These are phyloP conservation scores for Leccinum variicolor DNA, from an alignment of 768 basidiomycete species.

Conservation along the genomic window DNA sequence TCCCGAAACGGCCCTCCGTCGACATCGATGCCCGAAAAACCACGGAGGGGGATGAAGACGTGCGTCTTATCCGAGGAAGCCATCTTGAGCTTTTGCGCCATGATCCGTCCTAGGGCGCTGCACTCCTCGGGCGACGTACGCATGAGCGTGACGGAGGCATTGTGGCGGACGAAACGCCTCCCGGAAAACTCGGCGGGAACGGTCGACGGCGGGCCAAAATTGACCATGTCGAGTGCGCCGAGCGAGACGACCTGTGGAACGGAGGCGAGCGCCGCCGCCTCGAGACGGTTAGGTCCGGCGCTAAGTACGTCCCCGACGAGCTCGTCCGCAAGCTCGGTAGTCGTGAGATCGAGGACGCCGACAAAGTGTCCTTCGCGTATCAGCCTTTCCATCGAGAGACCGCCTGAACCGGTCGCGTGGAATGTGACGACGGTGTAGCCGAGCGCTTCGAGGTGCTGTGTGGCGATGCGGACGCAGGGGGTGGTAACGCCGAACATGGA, in stretches of 20 bases:
- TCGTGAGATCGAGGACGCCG: constrained; percentile 31
- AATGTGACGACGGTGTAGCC: constrained; percentile 25
- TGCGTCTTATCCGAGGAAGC: constrained; percentile 15
- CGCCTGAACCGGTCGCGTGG: constrained; percentile 30
- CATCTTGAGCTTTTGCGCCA: constrained; percentile 19
- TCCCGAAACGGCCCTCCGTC: constrained; percentile 25
- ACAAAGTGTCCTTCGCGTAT: constrained; percentile 22
- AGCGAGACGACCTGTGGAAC: constrained; percentile 31
- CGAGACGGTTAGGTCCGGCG: constrained; percentile 27
- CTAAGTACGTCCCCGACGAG: constrained; percentile 28
- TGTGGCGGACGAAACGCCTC: constrained; percentile 23
- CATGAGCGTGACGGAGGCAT: constrained; percentile 29
- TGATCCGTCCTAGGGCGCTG: constrained; percentile 16
- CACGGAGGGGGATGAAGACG: constrained; percentile 23
- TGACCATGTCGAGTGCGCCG: constrained; percentile 33
- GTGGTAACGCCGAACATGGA: constrained; percentile 31
- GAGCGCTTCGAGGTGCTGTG: constrained; percentile 17
- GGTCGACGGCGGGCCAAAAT: constrained; percentile 30
- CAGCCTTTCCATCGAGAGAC: constrained; percentile 29
- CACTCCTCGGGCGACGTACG: constrained; percentile 28
- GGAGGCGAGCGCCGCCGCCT: constrained; percentile 17
- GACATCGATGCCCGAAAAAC: constrained; percentile 26
- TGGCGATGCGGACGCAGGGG: constrained; percentile 19
- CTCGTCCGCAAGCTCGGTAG: constrained; percentile 33
- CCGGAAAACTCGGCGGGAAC: constrained; percentile 17